These are phyloP conservation scores for Trametes sanguinea DNA, from an alignment of 768 basidiomycete species.

Conservation along the genomic window DNA sequence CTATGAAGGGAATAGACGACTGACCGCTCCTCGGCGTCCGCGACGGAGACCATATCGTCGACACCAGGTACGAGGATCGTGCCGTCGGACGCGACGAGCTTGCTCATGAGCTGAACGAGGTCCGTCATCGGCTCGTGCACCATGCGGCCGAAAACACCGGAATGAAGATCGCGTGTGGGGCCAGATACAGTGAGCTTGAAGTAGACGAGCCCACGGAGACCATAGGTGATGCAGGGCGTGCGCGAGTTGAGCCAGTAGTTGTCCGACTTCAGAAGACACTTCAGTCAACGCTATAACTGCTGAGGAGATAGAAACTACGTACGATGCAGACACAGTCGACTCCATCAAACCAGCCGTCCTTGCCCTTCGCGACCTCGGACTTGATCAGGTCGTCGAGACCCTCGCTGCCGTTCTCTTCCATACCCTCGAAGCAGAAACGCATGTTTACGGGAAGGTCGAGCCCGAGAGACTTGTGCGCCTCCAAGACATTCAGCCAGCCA, in stretches of 20 bases:
- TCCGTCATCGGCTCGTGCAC: conserved; percentile 96
- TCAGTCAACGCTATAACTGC: no score
- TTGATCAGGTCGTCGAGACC: conserved; percentile 87
- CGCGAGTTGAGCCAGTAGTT: conserved; percentile 93
- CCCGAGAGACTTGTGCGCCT: conserved; percentile 72
- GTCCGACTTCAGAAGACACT: conserved; percentile 59
- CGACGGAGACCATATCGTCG: conserved; percentile 76
- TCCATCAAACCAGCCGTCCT: conserved; percentile 75
- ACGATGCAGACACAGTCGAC: conserved; percentile 95
- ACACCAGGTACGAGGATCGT: conserved; percentile 88
- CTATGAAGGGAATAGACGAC: neutral
- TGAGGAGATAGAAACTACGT: conserved; percentile 28
- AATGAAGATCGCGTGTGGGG: conserved; percentile 86
- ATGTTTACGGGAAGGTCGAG: conserved; percentile 86
- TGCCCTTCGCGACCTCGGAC: conserved; percentile 66
- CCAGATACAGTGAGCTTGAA: conserved; percentile 82
- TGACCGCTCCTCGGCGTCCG: conserved; percentile 75
- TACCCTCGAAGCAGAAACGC: conserved; percentile 91
- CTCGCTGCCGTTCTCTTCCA: conserved; percentile 95
- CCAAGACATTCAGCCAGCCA: conserved; percentile 88
- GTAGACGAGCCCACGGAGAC: conserved; percentile 86
- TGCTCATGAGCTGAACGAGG: conserved; percentile 79
- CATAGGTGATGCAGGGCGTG: conserved; percentile 82
- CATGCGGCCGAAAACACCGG: conserved; percentile 80
- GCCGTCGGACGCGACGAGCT: conserved; percentile 78